Base-by-base conservation (phyloP, 1,139 yeast genomes). In the Lodderomyces elongisporus region DNA sequence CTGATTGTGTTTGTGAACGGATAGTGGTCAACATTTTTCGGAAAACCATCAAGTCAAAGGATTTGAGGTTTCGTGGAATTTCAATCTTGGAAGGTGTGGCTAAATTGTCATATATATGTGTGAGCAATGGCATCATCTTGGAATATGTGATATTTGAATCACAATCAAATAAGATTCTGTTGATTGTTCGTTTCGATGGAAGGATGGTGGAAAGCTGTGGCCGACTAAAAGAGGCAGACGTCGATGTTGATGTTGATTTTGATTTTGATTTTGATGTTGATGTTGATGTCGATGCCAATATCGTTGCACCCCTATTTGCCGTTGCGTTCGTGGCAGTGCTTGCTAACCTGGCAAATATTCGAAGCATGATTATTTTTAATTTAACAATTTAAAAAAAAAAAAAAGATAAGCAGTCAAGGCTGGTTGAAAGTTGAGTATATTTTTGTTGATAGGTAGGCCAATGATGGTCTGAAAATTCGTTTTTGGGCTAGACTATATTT, bases 11-110 rank as follows among this genome's bases (percentile, higher is more conserved):
- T 33, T 75, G 66, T 14, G 62, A 63, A 30, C 96, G 57, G 31
- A 83, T 66, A 25, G 74, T 74, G 29, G 77, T 79, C 23, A 89
- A 59, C 0, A 84, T 78, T 25, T 72, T 67, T 51, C 83, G 85
- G 60, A 85, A 74, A 2, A 70, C 54, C 76, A 87, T 74, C 34
- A 88, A 56, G 42, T 85, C 91, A 1, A 60, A 52, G 0, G 81
- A 71, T 6, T 52, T 57, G 14, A 79, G 66, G 32, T 64, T 69
- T 0, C 43, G 40, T 1, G 84, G 81, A 4, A 74, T 47, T 18
- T 37, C 37, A 27, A 69, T 62, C 10, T 39, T 41, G 28, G 43
- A 52, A 31, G 57, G 76, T 34, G 48, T 42, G 33, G 66, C 72
- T 25, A 76, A 42, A 17, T 62, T 52, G 16, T 60, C 51, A 48